These are phyloP conservation scores for Saturnispora halmiae DNA, from an alignment of 805 yeast species.

Conservation along the genomic window DNA sequence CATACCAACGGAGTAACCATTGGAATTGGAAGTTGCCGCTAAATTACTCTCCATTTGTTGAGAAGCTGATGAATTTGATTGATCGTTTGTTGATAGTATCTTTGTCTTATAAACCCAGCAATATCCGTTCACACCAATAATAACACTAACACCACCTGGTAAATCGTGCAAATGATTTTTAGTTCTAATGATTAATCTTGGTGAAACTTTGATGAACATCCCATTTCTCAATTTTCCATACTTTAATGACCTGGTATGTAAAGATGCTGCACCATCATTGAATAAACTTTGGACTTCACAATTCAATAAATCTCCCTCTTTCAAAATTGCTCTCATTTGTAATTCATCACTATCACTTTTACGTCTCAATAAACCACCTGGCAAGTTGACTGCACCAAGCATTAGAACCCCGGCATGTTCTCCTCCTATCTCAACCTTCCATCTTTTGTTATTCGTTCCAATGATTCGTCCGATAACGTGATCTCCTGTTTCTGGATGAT, in stretches of 20 bases:
- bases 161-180: conserved; percentile 79
- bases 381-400: conserved; percentile 93
- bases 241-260: conserved; percentile 90
- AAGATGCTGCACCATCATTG: conserved; percentile 83
- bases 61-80: background rate
- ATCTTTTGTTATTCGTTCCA: conserved; percentile 86
- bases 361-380: conserved; percentile 93
- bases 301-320: conserved; percentile 91
- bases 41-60: conserved; percentile 32
- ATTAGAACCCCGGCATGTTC: conserved; percentile 84
- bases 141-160: conserved; percentile 90
- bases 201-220: conserved; percentile 67
- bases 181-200: conserved; percentile 72
- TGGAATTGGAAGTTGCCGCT: conserved; percentile 21
- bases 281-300: conserved; percentile 91
- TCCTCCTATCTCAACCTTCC: conserved; percentile 98
- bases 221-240: conserved; percentile 96
- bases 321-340: conserved; percentile 87
- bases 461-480: conserved; percentile 90
- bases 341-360: conserved; percentile 92
- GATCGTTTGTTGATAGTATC: conserved; percentile 12
- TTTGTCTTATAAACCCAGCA: conserved; percentile 81
- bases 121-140: conserved; percentile 91
- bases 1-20: conserved; percentile 43
- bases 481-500: conserved; percentile 92